phyloP scores from a whole-genome alignment of 108 stramenopile species.

The Skeletonema tropicum region DNA sequence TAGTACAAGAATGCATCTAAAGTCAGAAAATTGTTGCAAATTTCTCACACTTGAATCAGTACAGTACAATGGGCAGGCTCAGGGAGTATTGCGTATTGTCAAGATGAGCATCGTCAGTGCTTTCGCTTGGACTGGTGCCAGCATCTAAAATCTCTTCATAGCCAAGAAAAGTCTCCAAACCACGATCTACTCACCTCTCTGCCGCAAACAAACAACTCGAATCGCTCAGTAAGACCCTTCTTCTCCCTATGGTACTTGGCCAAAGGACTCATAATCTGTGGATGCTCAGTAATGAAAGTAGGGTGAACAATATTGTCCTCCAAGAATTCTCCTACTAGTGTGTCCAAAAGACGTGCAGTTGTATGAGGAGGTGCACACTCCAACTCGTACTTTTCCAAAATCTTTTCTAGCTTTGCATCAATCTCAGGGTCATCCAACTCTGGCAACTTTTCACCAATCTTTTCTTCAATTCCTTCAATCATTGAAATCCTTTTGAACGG shows the following conservation, averaged over 20 bases:
- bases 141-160: conserved; percentile 48
- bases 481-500: conserved; percentile 98
- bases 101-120: conserved; percentile 55
- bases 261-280: conserved; percentile 99
- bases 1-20: conserved; percentile 1
- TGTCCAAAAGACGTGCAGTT: conserved; percentile 95
- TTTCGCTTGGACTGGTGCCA: conserved; percentile 52
- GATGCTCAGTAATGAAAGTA: conserved; percentile 95
- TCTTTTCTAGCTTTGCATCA: conserved; percentile 72
- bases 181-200: conserved; percentile 81
- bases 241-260: conserved; percentile 98
- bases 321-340: conserved; percentile 96
- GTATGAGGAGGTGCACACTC: conserved; percentile 97
- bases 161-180: conserved; percentile 14
- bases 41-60: not conserved
- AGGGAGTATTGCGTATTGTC: conserved; percentile 23
- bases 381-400: conserved; percentile 78
- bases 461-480: conserved; percentile 96
- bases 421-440: conserved; percentile 86
- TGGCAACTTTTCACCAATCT: conserved; percentile 85
- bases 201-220: conserved; percentile 98
- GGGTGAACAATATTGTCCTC: conserved; percentile 91
- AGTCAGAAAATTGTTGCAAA: not conserved
- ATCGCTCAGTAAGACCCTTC: conserved; percentile 95
- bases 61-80: not conserved